phyloP scores from a whole-genome alignment of 768 basidiomycete species.

The Coprinellus micaceus region DNA sequence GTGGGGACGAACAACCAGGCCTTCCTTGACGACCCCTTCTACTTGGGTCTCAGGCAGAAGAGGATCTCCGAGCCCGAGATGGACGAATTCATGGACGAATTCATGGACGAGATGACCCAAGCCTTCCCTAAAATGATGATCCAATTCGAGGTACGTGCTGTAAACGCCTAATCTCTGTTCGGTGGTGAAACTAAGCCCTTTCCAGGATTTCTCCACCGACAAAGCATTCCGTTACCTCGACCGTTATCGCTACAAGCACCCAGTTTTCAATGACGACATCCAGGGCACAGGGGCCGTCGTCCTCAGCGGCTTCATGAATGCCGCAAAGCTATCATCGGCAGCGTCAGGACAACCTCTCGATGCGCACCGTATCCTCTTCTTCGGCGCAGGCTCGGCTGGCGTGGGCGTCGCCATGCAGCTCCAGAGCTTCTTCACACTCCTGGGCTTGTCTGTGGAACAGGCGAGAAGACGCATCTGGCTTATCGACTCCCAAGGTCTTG shows the following conservation, averaged over 20 bases:
- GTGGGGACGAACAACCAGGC: slow-evolving; percentile 84
- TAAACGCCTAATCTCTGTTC: too few relatives aligned
- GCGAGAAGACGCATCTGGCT: slow-evolving; percentile 77
- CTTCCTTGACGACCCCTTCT: slow-evolving; percentile 82
- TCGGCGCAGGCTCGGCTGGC: slow-evolving; percentile 89
- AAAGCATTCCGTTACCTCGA: slow-evolving; percentile 86
- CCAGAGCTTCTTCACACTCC: slow-evolving; percentile 82
- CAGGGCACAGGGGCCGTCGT: slow-evolving; percentile 91
- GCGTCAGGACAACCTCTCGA: slow-evolving; percentile 66
- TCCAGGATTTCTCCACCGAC: slow-evolving; percentile 85
- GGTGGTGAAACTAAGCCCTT: neutral
- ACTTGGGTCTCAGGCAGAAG: slow-evolving; percentile 78
- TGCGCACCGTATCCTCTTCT: slow-evolving; percentile 85
- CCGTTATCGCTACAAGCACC: slow-evolving; percentile 69
- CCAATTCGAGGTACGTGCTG: slow-evolving; percentile 67
- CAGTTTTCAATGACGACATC: slow-evolving; percentile 88
- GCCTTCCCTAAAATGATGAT: slow-evolving; percentile 79
- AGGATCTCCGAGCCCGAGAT: slow-evolving; percentile 63
- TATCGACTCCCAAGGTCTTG: slow-evolving; percentile 83
- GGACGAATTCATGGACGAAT: slow-evolving; percentile 87
- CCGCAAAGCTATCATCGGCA: slow-evolving; percentile 69
- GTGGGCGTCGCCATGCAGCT: slow-evolving; percentile 90
- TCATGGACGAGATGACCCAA: slow-evolving; percentile 76
- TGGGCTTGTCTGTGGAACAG: slow-evolving; percentile 73
- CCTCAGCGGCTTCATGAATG: slow-evolving; percentile 85